Evolutionary conservation across 2,329 filamentous ascomycete genomes (phyloP).

Genomic region (Tolypocladium album): DNA sequence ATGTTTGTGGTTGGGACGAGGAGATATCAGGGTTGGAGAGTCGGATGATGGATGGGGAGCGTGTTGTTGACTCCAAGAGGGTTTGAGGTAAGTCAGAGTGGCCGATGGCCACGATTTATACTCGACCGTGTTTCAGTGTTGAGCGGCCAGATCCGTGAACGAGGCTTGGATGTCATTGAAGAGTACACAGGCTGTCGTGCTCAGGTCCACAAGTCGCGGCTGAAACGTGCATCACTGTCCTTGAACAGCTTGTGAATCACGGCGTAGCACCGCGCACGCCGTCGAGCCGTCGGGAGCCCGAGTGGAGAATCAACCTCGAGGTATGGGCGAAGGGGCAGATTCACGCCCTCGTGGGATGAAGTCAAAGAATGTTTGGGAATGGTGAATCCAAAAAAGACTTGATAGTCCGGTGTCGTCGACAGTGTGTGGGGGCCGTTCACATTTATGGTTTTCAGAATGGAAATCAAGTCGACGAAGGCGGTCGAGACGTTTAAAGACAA

Average conservation of each 20-base stretch:
- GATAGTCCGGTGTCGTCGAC: neutral
- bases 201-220: neutral
- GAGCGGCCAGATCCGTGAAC: neutral
- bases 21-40: neutral
- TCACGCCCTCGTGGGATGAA: neutral
- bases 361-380: neutral
- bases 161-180: neutral
- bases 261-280: neutral
- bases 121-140: neutral
- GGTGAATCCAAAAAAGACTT: neutral
- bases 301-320: neutral
- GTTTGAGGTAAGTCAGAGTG: neutral
- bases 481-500: neutral
- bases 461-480: neutral
- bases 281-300: neutral
- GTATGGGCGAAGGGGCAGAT: too few species aligned
- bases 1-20: neutral
- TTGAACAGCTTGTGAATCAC: neutral
- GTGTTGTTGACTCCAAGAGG: neutral
- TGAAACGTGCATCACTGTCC: neutral
- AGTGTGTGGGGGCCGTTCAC: slow-evolving; percentile 15
- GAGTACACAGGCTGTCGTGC: neutral
- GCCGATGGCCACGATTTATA: neutral
- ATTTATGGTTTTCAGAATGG: slow-evolving; percentile 21
- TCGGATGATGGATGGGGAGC: neutral